Evolutionary conservation across 2,329 filamentous ascomycete genomes (phyloP), one percentile per base, ranked within the genome.

Genomic region (Drechslerella stenobrocha): DNA sequence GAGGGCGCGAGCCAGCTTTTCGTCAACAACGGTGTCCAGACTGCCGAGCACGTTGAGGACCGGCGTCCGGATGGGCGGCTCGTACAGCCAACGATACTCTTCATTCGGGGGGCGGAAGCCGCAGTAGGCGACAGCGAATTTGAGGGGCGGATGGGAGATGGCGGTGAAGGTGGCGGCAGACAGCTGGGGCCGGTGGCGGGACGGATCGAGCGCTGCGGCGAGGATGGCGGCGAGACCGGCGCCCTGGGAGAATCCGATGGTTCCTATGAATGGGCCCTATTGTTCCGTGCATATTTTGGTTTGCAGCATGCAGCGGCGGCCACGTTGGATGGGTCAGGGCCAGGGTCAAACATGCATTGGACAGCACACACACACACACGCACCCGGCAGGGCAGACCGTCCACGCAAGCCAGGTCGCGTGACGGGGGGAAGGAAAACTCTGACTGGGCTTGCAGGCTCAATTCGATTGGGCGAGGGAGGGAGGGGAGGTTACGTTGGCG

Each of bases 21-120:
- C 84, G 26, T 83, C 82, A 1, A 87, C 85, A 11, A 87, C 83
- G 13, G 82, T 82, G 77, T 87, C 85, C 73, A 87, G 76, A 48
- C 78, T 81, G 1, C 85, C 85, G 32, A 87, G 71, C 56, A 87
- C 82, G 79, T 87, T 84, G 74, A 85, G 74, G 70, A 85, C 77
- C 0, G 84, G 83, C 53, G 85, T 87, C 70, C 74, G 73, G 45
- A 87, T 83, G 72, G 78, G 77, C 11, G 84, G 84, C 9, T 71
- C 71, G 83, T 81, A 75, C 83, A 87, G 70, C 84, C 84, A 0
- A 76, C 82, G 20, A 75, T 75, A 75, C 85, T 86, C 61, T 50
- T 78, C 75, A 44, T 80, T 79, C 0, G 80, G 77, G 0, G 83
- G 80, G 4, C 80, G 78, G 70, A 87, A 87, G 0, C 85, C 85